phyloP scores from a whole-genome alignment of 2,329 filamentous ascomycete genomes.

The Thelonectria discophora region DNA sequence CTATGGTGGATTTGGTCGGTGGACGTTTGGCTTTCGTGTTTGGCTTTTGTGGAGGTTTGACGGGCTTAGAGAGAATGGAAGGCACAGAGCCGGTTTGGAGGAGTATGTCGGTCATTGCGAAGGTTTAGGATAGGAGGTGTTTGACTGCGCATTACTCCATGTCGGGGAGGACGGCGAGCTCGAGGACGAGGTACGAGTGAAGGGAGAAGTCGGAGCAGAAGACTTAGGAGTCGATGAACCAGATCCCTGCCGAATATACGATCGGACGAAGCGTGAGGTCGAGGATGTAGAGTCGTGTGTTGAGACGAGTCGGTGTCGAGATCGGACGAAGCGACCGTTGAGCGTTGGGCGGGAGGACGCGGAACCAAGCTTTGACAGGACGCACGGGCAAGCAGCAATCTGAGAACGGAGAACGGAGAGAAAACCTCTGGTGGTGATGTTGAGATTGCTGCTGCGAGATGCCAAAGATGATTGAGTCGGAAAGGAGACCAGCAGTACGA shows the following conservation, averaged over 20 bases:
- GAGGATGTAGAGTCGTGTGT: neutral
- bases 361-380: neutral
- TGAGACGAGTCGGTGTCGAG: neutral
- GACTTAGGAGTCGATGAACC: neutral
- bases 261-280: neutral
- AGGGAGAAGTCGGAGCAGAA: neutral
- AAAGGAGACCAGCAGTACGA: neutral
- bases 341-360: neutral
- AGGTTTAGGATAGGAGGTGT: slow-evolving; percentile 24
- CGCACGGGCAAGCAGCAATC: neutral
- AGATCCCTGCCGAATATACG: neutral
- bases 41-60: slow-evolving; percentile 27
- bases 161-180: neutral
- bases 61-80: slow-evolving; percentile 32
- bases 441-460: neutral
- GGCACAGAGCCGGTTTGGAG: slow-evolving; percentile 38
- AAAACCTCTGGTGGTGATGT: neutral
- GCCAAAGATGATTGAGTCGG: neutral
- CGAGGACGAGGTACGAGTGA: neutral
- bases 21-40: slow-evolving; percentile 41
- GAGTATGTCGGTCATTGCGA: slow-evolving; percentile 43
- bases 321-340: neutral
- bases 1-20: slow-evolving; percentile 20
- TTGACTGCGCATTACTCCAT: slow-evolving; percentile 19
- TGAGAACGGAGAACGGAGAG: neutral